Evolutionary conservation across 257 asterid genomes (phyloP), one percentile per base, ranked within the genome.

Genomic region (Nicotiana otophora): DNA sequence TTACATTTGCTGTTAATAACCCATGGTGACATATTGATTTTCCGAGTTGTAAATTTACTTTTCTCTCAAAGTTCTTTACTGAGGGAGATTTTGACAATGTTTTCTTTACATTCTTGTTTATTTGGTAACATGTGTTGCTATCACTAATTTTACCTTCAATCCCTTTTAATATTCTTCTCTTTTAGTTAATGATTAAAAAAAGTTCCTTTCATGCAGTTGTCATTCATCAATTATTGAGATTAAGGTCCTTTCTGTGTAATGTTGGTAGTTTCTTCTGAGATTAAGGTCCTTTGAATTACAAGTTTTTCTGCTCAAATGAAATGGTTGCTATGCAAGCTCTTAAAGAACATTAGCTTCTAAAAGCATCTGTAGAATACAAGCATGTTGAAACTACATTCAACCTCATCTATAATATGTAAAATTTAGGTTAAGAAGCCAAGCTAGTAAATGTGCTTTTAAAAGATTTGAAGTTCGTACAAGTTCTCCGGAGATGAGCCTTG

Each of bases 291-390:
- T 16, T 26, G 63, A 75, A 26, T 48, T 75, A 20, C 46, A 75
- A 48, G 26, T 12, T 26, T 51, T 46, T 46, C 79, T 51, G 80
- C 63, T 51, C 63, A 28, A 26, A 4, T 23, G 63, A 51, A 51
- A 75, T 48, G 80, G 80, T 75, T 39, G 31, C 80, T 72, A 16
- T 75, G 63, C 80, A 51, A 75, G 28, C 63, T 75, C 46, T 16
- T 51, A 75, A 26, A 51, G 42, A 51, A 26, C 80, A 75, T 75
- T 51, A 51, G 80, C 4, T 51, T 51, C 46, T 51, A 75, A 51
- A 75, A 75, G 80, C 80, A 75, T 48, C 63, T 26, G 42, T 51
- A 12, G 80, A 48, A 74, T 15, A 15, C 80, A 48, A 48, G 26
- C 62, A 74, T 74, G 80, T 74, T 74, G 80, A 51, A 74, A 15